These are phyloP conservation scores for Sporothrix brunneoviolacea DNA, from an alignment of 2,329 filamentous ascomycete genomes.

Conservation along the genomic window DNA sequence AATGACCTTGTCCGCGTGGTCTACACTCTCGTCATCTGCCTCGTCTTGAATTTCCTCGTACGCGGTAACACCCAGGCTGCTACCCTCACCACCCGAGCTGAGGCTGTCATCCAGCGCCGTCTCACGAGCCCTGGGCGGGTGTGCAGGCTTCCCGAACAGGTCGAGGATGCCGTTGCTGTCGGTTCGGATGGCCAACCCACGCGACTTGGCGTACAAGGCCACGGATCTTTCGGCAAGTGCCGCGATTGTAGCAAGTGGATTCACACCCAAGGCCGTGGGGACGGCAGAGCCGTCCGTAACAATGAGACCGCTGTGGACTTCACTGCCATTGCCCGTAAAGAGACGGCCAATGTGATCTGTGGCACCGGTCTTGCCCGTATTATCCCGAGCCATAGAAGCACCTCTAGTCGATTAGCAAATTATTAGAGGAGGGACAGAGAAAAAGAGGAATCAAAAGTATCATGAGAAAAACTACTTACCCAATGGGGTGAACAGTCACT, in stretches of 20 bases:
- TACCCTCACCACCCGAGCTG: constrained; percentile 9
- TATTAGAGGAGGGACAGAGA: too few relatives aligned
- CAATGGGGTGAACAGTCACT: constrained; percentile 61
- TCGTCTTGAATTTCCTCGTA: constrained; percentile 21
- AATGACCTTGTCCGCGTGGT: constrained; percentile 32
- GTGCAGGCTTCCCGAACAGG: constrained; percentile 46
- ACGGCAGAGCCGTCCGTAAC: constrained; percentile 57
- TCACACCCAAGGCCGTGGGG: constrained; percentile 56
- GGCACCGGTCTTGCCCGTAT: constrained; percentile 49
- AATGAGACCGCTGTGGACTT: constrained; percentile 51
- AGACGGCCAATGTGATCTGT: constrained; percentile 57
- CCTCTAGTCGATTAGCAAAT: constrained; percentile 29
- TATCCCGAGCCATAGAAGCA: constrained; percentile 55
- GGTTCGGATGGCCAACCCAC: constrained; percentile 38
- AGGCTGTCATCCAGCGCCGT: constrained; percentile 8
- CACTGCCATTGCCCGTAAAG: constrained; percentile 44
- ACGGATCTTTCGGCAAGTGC: constrained; percentile 61
- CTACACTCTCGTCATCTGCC: constrained; percentile 32
- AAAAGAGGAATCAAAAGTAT: neutral
- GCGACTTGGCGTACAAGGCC: constrained; percentile 38
- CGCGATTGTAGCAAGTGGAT: constrained; percentile 63
- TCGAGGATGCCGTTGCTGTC: constrained; percentile 43
- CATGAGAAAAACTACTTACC: constrained; percentile 27
- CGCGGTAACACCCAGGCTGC: neutral
- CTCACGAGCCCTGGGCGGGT: constrained; percentile 18